Conservation (phyloP, 108 stramenopile species). For the Conticribra guillardii region DNA sequence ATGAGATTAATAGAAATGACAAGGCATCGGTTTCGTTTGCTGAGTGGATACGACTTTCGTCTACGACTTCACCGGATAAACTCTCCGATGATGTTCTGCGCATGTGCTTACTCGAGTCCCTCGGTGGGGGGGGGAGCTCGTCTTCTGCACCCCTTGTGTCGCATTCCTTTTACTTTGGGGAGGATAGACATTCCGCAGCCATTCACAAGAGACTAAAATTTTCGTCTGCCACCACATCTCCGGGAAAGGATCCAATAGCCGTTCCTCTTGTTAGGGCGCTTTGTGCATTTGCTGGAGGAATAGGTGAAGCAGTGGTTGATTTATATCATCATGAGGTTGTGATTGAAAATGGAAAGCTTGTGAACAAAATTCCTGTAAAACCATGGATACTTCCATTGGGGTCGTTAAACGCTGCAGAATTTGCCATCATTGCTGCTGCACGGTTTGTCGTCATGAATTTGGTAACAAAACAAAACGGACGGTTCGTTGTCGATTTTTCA, state of each 20-base stretch:
- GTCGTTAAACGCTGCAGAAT: slow-evolving; percentile 28
- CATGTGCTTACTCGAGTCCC: slow-evolving; percentile 39
- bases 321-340: slow-evolving; percentile 13
- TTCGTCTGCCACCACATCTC: slow-evolving; percentile 31
- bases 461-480: slow-evolving; percentile 10
- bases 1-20: slow-evolving; percentile 40
- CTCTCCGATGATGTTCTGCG: slow-evolving; percentile 41
- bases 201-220: slow-evolving; percentile 31
- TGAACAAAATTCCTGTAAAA: slow-evolving; percentile 10
- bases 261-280: slow-evolving; percentile 33
- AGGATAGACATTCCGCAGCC: slow-evolving; percentile 13
- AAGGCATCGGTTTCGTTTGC: slow-evolving; percentile 31
- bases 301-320: slow-evolving; percentile 23
- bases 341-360: slow-evolving; percentile 8
- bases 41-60: slow-evolving; percentile 28
- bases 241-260: slow-evolving; percentile 35
- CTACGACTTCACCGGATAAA: slow-evolving; percentile 15
- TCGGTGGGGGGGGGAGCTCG: slow-evolving; percentile 31
- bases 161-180: slow-evolving; percentile 9
- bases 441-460: slow-evolving; percentile 35
- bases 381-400: slow-evolving; percentile 37
- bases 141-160: background rate
- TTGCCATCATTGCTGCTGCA: slow-evolving; percentile 31
- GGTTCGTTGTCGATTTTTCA: background rate
- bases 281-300: slow-evolving; percentile 40